Evolutionary conservation across 1,284 basidiomycete species (phyloP), one percentile per base, ranked within the genome.

Genomic region (Hymenochaete sp.): DNA sequence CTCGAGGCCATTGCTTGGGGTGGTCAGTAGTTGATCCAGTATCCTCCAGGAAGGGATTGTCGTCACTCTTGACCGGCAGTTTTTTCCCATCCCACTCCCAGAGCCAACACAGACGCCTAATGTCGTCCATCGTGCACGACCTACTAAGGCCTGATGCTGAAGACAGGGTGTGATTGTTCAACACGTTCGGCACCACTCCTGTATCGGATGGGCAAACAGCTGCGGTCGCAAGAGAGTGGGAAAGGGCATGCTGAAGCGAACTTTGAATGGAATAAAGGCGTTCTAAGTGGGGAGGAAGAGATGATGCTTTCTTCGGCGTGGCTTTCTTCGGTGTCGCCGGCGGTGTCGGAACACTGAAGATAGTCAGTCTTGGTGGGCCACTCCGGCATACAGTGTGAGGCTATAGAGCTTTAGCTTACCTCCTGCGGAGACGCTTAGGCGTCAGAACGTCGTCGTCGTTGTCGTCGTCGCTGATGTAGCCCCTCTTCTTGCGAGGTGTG

Each of bases 31-130:
- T 55, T 31, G 56, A 42, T 10, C 42, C 55, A 29, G 65, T 52
- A 4, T 62, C 57, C 26, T 72, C 72, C 53, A 85, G 63, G 66
- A 86, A 86, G 35, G 84, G 83, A 56, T 86, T 86, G 10, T 82
- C 74, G 14, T 86, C 83, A 13, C 43, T 36, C 7, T 56, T 43
- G 35, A 57, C 49, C 2, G 67, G 64, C 3, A 72, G 51, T 1
- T 64, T 48, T 43, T 72, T 64, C 7, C 73, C 72, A 55, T 86
- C 77, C 85, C 86, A 89, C 58, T 89, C 85, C 84, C 86, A 88
- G n/a, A 89, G 51, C 86, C 86, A 89, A 61, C 86, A 88, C 10
- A 89, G 67, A 47, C 81, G 71, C 50, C 67, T 73, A 35, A 89
- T 67, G 56, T 86, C 85, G 42, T 80, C 73, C 18, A 76, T 50